These are phyloP conservation scores for Trifolium repens DNA, from an alignment of 306 rosid species.

Conservation along the genomic window DNA sequence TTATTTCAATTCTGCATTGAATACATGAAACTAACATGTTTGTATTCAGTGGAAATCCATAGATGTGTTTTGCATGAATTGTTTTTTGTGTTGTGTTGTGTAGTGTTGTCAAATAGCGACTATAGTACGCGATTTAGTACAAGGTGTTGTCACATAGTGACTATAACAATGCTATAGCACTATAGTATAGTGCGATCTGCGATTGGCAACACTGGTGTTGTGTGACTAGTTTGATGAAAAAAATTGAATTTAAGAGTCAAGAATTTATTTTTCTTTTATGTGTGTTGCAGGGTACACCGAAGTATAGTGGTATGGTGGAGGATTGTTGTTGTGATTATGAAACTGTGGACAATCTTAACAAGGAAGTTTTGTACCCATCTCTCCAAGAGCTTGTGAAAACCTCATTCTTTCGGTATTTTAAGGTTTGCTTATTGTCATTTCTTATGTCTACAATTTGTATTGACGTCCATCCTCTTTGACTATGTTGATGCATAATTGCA, in stretches of 20 bases:
- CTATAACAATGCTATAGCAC: background rate
- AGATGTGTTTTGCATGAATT: conserved; percentile 3
- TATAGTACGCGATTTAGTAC: too few relatives aligned
- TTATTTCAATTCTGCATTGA: background rate
- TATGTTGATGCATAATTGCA: conserved; percentile 10
- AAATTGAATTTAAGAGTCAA: background rate
- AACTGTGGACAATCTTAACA: conserved; percentile 59
- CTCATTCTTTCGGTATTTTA: conserved; percentile 69
- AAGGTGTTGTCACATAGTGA: background rate
- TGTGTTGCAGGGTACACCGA: conserved; percentile 48
- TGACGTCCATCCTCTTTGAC: conserved; percentile 1
- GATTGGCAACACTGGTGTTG: background rate
- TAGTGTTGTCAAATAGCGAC: too few relatives aligned
- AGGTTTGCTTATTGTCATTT: conserved; percentile 48
- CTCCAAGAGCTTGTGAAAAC: conserved; percentile 69
- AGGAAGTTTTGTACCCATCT: conserved; percentile 59
- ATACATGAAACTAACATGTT: background rate
- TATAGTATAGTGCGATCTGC: background rate
- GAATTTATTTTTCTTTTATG: background rate
- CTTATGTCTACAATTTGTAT: conserved; percentile 8
- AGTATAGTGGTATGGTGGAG: conserved; percentile 71
- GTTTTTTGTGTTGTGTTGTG: background rate
- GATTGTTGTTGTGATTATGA: conserved; percentile 81
- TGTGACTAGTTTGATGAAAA: background rate
- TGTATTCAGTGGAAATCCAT: background rate